phyloP scores from a whole-genome alignment of 2,329 filamentous ascomycete species.

The Phialocephala sp. region DNA sequence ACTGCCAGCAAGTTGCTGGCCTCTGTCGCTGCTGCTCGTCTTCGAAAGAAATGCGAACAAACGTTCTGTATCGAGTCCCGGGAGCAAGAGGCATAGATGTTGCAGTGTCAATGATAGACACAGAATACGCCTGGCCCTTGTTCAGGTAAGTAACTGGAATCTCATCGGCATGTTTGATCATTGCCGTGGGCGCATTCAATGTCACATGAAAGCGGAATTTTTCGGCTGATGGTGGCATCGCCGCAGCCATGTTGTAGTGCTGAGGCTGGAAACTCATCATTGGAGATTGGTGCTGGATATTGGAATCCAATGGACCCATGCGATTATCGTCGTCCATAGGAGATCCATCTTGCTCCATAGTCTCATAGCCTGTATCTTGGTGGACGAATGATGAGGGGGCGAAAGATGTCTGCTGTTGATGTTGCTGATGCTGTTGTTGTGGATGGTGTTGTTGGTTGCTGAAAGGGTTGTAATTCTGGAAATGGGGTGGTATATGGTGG shows the following conservation, averaged over 20 bases:
- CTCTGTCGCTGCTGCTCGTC: conserved; percentile 90
- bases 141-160: conserved; percentile 98
- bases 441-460: conserved; percentile 57
- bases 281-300: conserved; percentile 66
- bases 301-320: conserved; percentile 62
- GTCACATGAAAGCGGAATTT: conserved; percentile 91
- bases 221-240: conserved; percentile 61
- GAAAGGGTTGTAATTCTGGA: conserved; percentile 75
- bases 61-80: conserved; percentile 82
- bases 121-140: conserved; percentile 92
- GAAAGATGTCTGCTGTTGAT: conserved; percentile 58
- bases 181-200: conserved; percentile 91
- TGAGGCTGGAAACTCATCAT: conserved; percentile 62
- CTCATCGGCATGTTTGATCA: conserved; percentile 88
- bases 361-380: conserved; percentile 79
- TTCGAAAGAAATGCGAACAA: conserved; percentile 94
- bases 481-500: conserved; percentile 60
- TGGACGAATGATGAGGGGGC: conserved; percentile 82
- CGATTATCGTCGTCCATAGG: conserved; percentile 65
- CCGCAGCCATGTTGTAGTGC: conserved; percentile 53
- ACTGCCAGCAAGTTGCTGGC: conserved; percentile 82
- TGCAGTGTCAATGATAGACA: conserved; percentile 81
- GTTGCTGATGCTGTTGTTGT: conserved; percentile 54
- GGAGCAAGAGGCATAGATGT: conserved; percentile 59
- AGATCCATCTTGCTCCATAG: conserved; percentile 76